Base-by-base conservation (phyloP, 176 grass and related monocot species). In the Oryza meyeriana region DNA sequence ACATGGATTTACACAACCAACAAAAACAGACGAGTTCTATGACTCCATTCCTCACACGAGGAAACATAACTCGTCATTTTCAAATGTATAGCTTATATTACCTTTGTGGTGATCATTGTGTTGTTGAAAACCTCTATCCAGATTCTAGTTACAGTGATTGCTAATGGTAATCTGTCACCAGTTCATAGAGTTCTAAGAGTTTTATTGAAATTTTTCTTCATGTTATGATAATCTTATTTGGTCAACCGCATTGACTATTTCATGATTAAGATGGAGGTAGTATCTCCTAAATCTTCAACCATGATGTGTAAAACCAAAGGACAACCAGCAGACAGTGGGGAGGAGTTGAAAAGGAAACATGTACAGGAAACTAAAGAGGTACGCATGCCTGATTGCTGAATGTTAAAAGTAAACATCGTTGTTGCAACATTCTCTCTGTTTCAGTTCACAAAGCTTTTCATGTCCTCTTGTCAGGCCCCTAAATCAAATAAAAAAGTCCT, bases 221-320 rank as follows among this genome's bases (percentile, higher is more conserved):
- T 70, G 22, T 18, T 71, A 62, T 78, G 30, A 35, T 62, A 26
- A 34, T 24, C 12, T 80, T 45, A 83, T 75, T 25, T 90, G 33
- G 38, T 76, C 18, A 52, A 62, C 55, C 66, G 26, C 71, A 80
- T 44, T 64, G 29, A 45, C 58, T 84, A 27, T 52, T 59, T 76
- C 80, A 57, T 89, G 0, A 10, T 38, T 41, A 85, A 78, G 22
- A 80, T 93, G 95, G 88, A 94, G 87, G 85, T 82, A 24, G 22
- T 87, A 20, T 76, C 83, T 33, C 78, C 69, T 24, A 87, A 85
- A 69, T 76, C 22, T 41, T 65, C n/a, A 72, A 74, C 57, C 34
- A 89, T 81, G 81, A 39, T 17, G 1, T 40, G 76, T 39, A 97
- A 90, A 88, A 75, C 75, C 48, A 89, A 84, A 79, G 79, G 67